phyloP scores from a whole-genome alignment of 345 rosid genomes.

The Dovyalis caffra region DNA sequence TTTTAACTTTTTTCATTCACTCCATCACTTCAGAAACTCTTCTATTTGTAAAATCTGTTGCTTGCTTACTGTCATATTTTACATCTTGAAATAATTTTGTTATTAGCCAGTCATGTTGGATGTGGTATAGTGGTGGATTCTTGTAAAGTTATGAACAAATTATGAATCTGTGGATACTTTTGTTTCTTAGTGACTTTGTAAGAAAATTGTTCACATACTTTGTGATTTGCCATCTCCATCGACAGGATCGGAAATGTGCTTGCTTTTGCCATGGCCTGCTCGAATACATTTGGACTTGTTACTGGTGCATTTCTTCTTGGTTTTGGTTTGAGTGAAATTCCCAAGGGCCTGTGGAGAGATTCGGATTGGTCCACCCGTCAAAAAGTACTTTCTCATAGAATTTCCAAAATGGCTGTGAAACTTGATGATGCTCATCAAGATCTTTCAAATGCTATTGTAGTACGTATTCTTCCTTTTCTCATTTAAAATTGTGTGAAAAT shows the following conservation, averaged over 20 bases:
- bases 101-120: neutral
- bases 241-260: constrained; percentile 63
- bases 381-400: constrained; percentile 93
- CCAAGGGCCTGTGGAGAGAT: constrained; percentile 85
- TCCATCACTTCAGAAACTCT: neutral
- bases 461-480: constrained; percentile 36
- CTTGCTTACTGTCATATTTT: neutral
- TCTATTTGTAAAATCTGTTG: neutral
- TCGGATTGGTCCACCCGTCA: constrained; percentile 93
- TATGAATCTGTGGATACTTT: neutral
- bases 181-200: neutral
- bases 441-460: constrained; percentile 96
- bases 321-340: constrained; percentile 95
- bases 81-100: neutral
- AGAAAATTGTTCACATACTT: constrained; percentile 5
- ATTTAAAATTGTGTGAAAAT: neutral
- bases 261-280: constrained; percentile 97
- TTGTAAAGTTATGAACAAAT: neutral
- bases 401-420: constrained; percentile 95
- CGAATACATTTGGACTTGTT: constrained; percentile 99
- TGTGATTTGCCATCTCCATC: constrained; percentile 7
- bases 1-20: neutral
- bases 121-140: neutral
- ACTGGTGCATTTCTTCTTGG: constrained; percentile 99
- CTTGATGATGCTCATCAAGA: constrained; percentile 98